Evolutionary conservation across 768 basidiomycete genomes (phyloP).

Genomic region (Favolaschia claudopus): DNA sequence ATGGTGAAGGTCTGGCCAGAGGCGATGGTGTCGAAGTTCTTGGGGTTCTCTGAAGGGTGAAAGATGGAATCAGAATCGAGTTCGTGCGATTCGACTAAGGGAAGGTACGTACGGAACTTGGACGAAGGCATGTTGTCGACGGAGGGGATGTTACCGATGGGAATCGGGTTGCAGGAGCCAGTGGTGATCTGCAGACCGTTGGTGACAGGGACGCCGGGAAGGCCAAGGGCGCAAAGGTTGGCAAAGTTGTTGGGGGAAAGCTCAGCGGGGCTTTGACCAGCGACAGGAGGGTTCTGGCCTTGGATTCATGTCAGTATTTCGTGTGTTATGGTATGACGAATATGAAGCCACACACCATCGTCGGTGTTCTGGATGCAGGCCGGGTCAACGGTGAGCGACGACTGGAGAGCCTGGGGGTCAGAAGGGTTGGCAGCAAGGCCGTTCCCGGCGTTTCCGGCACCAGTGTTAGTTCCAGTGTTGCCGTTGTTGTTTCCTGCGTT

Average conservation of each 20-base stretch:
- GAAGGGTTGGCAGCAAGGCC: too few species aligned
- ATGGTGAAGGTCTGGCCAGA: slow-evolving; percentile 59
- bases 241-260: slow-evolving; percentile 70
- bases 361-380: not conserved
- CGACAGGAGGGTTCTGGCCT: slow-evolving; percentile 1
- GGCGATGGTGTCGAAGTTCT: slow-evolving; percentile 51
- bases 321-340: too few species aligned
- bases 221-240: slow-evolving; percentile 55
- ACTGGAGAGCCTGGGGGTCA: slow-evolving; percentile 47
- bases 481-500: slow-evolving; percentile 10
- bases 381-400: slow-evolving; percentile 31
- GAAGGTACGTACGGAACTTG: too few species aligned
- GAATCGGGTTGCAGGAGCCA: slow-evolving; percentile 64
- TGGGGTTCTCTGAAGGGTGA: too few species aligned
- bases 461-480: too few species aligned
- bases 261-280: slow-evolving; percentile 58
- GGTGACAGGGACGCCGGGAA: slow-evolving; percentile 55
- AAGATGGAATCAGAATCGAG: too few species aligned
- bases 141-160: slow-evolving; percentile 61
- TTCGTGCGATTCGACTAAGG: too few species aligned
- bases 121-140: slow-evolving; percentile 53
- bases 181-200: slow-evolving; percentile 62
- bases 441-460: too few species aligned
- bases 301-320: too few species aligned
- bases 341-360: too few species aligned